phyloP scores from a whole-genome alignment of 257 asterid species.

The Striga asiatica region DNA sequence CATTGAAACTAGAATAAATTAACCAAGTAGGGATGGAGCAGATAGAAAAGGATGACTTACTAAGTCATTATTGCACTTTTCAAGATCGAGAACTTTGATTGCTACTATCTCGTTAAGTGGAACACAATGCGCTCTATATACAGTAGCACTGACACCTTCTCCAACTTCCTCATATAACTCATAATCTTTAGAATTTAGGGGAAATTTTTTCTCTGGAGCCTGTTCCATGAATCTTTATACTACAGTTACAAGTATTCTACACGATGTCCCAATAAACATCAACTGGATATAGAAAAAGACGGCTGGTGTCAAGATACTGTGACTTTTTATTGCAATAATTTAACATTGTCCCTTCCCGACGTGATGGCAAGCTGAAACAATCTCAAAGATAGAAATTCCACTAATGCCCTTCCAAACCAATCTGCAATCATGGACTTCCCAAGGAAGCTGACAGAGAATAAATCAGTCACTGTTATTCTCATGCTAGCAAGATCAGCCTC shows the following conservation, averaged over 20 bases:
- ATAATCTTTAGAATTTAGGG: slow-evolving; percentile 61
- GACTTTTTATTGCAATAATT: slow-evolving; percentile 21
- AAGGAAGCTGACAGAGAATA: not conserved
- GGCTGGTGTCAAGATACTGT: slow-evolving; percentile 18
- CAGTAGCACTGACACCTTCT: slow-evolving; percentile 95
- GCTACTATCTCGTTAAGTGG: slow-evolving; percentile 78
- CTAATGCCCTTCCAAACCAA: not conserved
- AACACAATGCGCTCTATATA: slow-evolving; percentile 71
- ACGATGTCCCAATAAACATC: slow-evolving; percentile 19
- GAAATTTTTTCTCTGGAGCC: slow-evolving; percentile 42
- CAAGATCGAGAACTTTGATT: slow-evolving; percentile 92
- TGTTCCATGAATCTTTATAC: slow-evolving; percentile 44
- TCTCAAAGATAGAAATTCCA: slow-evolving; percentile 6
- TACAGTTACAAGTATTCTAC: slow-evolving; percentile 18
- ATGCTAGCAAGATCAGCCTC: slow-evolving; percentile 7
- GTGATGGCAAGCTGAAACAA: slow-evolving; percentile 20
- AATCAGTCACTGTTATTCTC: not conserved
- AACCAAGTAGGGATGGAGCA: not conserved
- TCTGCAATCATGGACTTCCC: slow-evolving; percentile 3
- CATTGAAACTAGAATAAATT: not conserved
- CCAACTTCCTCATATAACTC: slow-evolving; percentile 77
- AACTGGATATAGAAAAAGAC: slow-evolving; percentile 18
- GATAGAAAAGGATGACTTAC: slow-evolving; percentile 34
- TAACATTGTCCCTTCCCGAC: slow-evolving; percentile 26
- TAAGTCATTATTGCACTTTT: slow-evolving; percentile 81